Evolutionary conservation across 148 eudicot genomes (phyloP).

Genomic region (Cornus controversa): DNA sequence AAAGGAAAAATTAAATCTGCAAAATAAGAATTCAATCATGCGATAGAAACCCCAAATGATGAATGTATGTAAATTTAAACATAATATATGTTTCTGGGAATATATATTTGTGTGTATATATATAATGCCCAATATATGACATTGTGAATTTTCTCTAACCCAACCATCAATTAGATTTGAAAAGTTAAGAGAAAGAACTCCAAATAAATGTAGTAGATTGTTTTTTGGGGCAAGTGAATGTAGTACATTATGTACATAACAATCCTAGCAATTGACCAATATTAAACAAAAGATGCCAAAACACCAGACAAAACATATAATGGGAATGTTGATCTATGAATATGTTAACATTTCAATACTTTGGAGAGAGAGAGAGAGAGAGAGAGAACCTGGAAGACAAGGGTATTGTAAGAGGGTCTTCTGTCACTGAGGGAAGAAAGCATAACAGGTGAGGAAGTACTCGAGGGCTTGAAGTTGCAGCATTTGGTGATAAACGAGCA

Average conservation of each 20-base stretch:
- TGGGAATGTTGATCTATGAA: not conserved
- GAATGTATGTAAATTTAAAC: not conserved
- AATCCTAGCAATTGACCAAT: no score
- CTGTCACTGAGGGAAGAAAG: slow-evolving; percentile 12
- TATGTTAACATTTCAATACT: not conserved
- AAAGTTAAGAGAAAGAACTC: no score
- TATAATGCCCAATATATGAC: not conserved
- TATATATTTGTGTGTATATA: no score
- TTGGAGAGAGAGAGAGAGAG: not conserved
- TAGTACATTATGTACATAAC: no score
- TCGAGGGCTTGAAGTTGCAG: slow-evolving; percentile 20
- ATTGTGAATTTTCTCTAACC: not conserved
- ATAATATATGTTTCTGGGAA: no score
- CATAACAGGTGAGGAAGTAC: slow-evolving; percentile 15
- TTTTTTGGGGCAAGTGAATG: no score
- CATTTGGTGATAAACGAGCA: slow-evolving; percentile 4
- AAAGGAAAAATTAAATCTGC: not conserved
- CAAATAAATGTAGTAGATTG: no score
- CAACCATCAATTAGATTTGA: not conserved
- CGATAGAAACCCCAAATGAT: no score
- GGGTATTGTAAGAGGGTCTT: slow-evolving; percentile 35
- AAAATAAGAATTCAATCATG: no score
- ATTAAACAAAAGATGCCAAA: no score
- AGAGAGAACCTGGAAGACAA: slow-evolving; percentile 36
- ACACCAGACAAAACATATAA: no score